Conservation (phyloP, 2,329 filamentous ascomycete genomes). For the Tolypocladium sp. region DNA sequence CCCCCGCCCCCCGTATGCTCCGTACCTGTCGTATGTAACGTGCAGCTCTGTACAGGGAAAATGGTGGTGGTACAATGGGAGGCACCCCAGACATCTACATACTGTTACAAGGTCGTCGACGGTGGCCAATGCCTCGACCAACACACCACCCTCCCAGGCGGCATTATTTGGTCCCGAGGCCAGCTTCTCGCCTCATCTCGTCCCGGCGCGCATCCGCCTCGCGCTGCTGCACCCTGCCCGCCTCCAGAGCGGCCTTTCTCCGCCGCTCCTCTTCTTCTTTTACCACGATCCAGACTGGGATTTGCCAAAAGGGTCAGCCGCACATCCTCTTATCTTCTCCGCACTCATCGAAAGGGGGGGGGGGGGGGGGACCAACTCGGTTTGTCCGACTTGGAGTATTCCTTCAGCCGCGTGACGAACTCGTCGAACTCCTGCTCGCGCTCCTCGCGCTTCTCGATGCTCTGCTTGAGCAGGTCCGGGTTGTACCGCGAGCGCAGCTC, state of each 20-base stretch:
- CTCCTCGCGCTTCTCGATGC: constrained; percentile 68
- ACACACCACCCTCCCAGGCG: not conserved
- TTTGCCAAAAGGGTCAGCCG: not conserved
- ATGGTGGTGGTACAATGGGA: not conserved
- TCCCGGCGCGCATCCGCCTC: constrained; percentile 35
- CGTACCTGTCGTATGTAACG: not conserved
- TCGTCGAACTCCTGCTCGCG: constrained; percentile 81
- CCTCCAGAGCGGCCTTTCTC: constrained; percentile 25
- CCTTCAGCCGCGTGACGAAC: constrained; percentile 76
- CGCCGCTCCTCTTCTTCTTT: constrained; percentile 36
- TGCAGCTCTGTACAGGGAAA: not conserved
- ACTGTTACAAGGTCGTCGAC: not conserved
- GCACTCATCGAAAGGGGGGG: not conserved
- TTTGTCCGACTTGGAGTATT: constrained; percentile 84
- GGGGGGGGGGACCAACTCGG: constrained; percentile 55
- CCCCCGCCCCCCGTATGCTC: not conserved
- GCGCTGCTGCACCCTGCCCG: constrained; percentile 25
- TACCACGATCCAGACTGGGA: constrained; percentile 40
- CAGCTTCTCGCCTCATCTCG: constrained; percentile 39
- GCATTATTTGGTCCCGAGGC: constrained; percentile 26
- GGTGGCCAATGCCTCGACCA: not conserved
- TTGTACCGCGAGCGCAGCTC: constrained; percentile 90
- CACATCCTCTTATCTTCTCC: constrained; percentile 2
- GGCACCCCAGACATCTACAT: not conserved
- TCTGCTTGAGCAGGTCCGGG: constrained; percentile 83